Base-by-base conservation (phyloP, 2,329 filamentous ascomycete species). In the Zymoseptoria pseudotritici region DNA sequence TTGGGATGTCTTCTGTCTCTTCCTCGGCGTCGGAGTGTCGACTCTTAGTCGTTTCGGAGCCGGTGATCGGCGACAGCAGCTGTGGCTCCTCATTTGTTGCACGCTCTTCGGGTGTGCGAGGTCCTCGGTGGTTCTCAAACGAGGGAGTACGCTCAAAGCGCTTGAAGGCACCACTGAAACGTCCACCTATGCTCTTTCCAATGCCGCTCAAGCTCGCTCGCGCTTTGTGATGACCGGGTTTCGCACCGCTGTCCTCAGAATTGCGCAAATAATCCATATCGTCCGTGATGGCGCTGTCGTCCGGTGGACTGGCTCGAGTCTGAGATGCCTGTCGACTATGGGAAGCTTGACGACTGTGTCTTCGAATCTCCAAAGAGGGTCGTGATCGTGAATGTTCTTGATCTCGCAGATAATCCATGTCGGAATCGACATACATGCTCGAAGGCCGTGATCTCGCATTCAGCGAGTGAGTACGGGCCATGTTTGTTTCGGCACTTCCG, bases 131-230 rank as follows among this genome's bases (percentile, higher is more conserved):
- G 31, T 58, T 58, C 10, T 67, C 63, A 20, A 42, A 19, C 6
- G 55, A 19, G n/a, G 53, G 52, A 53, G 51, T 61, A n/a, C 63
- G 57, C 54, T 99, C 94, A 67, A 97, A 97, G 5, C 89, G 84
- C 70, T 93, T 91, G 77, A 97, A 97, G 2, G 93, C 92, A 69
- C 97, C 92, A 0, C 92, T 91, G 72, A 97, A 97, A 67, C 88
- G 91, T 22, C 91, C 90, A 4, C 86, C 87, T 46, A 96, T 85
- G 59, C 85, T 90, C 74, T 94, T 96, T 6, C 65, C 60, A 58
- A 88, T 81, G 1, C 82, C 83, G 11, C 83, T 82, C 63, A 96
- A 75, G 72, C 90, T 94, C 1, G 86, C 81, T 10, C 89, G 83
- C 73, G 96, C 96, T 53, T 78, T 77, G 65, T 87, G 82, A 66